Evolutionary conservation across 2,329 filamentous ascomycete genomes (phyloP), one percentile per base, ranked within the genome.

Genomic region (Monilinia laxa): DNA sequence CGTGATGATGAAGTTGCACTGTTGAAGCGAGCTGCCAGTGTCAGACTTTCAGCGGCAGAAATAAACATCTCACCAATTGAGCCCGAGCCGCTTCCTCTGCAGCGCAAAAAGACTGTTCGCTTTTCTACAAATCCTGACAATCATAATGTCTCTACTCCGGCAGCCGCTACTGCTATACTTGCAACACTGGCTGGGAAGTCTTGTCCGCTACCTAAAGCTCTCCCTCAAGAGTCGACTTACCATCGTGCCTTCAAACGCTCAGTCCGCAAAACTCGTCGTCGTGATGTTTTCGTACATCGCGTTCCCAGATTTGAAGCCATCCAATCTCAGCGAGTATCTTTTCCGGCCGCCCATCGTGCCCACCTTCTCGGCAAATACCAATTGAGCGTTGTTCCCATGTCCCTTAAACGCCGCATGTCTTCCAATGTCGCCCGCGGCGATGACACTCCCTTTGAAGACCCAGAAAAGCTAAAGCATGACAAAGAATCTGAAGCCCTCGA

Each of bases 281-380:
- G 83, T 23, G 95, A 98, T 77, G 87, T 89, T 12, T 97, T 97
- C 76, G 85, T 96, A 65, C 91, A 96, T 77, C 90, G 92, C 53
- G 87, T 92, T 66, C 85, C 91, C 31, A 90, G 95, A 59, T 96
- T 94, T 68, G 94, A 98, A 76, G 92, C 92, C 31, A 83, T 97
- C 58, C 94, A 97, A 76, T 87, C 92, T 38, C 87, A 90, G 74
- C 90, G 95, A 51, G 84, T 93, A 66, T 92, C 89, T 55, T 85
- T 93, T 67, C 84, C 85, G 25, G 83, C 89, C 67, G 81, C 85
- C 52, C 93, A 97, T 78, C 85, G 90, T 75, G 90, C 91, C 75
- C 90, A 93, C 75, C 86, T 98, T 25, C 85, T 92, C 42, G 93
- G 93, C 72, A 95, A 92, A 76, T 96, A 91, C 76, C 90, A 93